Evolutionary conservation across 192 early-diverging fungal species (phyloP).

Genomic region (Mortierella claussenii): DNA sequence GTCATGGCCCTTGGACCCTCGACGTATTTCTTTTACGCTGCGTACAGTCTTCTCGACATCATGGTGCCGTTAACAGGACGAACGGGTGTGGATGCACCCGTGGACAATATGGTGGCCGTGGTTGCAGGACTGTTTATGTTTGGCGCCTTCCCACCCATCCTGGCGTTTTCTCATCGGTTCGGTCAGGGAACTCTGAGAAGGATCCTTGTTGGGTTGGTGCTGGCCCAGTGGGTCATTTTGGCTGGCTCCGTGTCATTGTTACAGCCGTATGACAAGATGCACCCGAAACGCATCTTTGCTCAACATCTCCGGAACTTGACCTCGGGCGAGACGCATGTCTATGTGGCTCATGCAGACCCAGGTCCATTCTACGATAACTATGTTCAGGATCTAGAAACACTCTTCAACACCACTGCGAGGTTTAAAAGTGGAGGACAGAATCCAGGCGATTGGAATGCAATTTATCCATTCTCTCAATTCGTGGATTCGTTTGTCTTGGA

Average conservation of each 20-base stretch:
- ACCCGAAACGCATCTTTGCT: slow-evolving; percentile 70
- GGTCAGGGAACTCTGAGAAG: slow-evolving; percentile 37
- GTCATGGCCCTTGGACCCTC: slow-evolving; percentile 24
- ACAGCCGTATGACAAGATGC: slow-evolving; percentile 65
- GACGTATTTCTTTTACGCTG: slow-evolving; percentile 45
- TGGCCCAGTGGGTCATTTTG: slow-evolving; percentile 46
- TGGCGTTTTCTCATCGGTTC: slow-evolving; percentile 63
- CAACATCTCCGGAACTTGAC: slow-evolving; percentile 72
- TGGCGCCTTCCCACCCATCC: slow-evolving; percentile 47
- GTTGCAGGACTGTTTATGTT: slow-evolving; percentile 60
- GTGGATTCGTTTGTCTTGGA: slow-evolving; percentile 63
- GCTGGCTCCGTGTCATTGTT: slow-evolving; percentile 18
- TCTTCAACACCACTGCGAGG: slow-evolving; percentile 48
- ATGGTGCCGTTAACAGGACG: slow-evolving; percentile 75
- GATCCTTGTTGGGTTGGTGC: slow-evolving; percentile 21
- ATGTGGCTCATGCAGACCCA: slow-evolving; percentile 70
- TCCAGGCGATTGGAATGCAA: slow-evolving; percentile 62
- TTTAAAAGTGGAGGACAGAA: slow-evolving; percentile 38
- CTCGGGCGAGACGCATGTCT: slow-evolving; percentile 61
- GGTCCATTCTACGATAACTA: slow-evolving; percentile 57
- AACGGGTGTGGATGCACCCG: slow-evolving; percentile 67
- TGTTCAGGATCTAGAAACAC: slow-evolving; percentile 50
- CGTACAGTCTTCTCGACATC: slow-evolving; percentile 57
- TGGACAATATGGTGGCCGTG: slow-evolving; percentile 66
- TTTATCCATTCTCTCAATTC: slow-evolving; percentile 71